Evolutionary conservation across 805 yeast genomes (phyloP).

Genomic region (Phaffomyces antillensis): DNA sequence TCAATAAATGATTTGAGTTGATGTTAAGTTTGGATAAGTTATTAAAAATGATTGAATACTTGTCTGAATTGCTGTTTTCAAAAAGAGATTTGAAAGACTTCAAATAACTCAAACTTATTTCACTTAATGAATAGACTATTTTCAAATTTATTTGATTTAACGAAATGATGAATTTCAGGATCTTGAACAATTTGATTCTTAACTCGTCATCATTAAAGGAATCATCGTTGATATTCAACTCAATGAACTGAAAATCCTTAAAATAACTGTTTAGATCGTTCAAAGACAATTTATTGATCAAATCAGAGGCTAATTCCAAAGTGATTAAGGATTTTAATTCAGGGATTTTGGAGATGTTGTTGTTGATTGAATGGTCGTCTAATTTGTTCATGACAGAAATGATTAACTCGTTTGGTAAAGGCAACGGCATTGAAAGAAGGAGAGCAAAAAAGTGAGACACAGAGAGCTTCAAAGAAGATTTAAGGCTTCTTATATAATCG

Average conservation of each 20-base stretch:
- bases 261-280: constrained; percentile 2
- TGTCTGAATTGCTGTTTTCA: constrained; percentile 2
- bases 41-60: constrained; percentile 2
- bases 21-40: constrained; percentile 12
- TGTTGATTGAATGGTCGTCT: constrained; percentile 1
- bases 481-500: too few relatives aligned
- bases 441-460: too few relatives aligned
- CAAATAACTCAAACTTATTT: constrained; percentile 15
- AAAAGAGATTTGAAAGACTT: constrained; percentile 20
- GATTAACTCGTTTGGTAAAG: constrained; percentile 6
- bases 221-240: constrained; percentile 8
- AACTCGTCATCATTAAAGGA: constrained; percentile 8
- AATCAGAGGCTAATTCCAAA: constrained; percentile 1
- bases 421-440: neutral
- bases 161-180: too few relatives aligned
- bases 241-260: constrained; percentile 12
- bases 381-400: constrained; percentile 4
- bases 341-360: constrained; percentile 8
- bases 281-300: constrained; percentile 8
- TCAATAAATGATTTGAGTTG: constrained; percentile 18
- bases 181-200: neutral
- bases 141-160: constrained; percentile 2
- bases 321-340: constrained; percentile 9
- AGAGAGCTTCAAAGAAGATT: too few relatives aligned
- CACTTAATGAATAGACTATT: constrained; percentile 8